Base-by-base conservation (phyloP, 257 asterid species). In the Leptodermis oblonga region DNA sequence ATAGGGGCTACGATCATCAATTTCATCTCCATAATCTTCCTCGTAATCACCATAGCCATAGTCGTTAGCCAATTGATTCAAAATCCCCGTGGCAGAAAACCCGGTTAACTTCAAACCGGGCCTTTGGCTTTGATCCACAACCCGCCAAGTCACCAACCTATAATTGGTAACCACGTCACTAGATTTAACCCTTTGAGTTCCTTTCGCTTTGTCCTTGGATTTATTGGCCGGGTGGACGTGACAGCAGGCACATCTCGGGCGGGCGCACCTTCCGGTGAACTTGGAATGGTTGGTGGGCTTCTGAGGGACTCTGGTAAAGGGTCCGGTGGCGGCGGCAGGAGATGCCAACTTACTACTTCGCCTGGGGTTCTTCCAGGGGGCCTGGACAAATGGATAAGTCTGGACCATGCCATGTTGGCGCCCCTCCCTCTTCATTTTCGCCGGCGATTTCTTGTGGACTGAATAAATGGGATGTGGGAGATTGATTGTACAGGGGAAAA, bases 211-310 rank as follows among this genome's bases (percentile, higher is more conserved):
- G 69, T 79, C 90, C 82, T 76, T 86, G 2, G 95, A 79, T 79
- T 90, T 92, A 2, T 68, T 39, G 7, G 84, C 85, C 1, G 93
- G 96, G 3, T 69, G 79, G 13, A 70, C 9, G 37, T 86, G 97
- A 75, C 97, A 89, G 22, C 52, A 73, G 11, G 39, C 33, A 58
- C 96, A 92, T 73, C 72, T 74, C 17, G 86, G 76, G 7, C 95
- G 86, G 65, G 84, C 87, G 42, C 96, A 90, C 76, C 82, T 88
- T 25, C 93, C 83, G 13, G 93, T 90, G 79, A 87, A 92, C 82
- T 92, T 88, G 75, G 98, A 92, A 77, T 87, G 97, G 83, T 87
- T 92, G 18, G 88, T 86, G 61, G 98, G 98, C 81, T 85, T 90
- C 60, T 82, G 12, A 11, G 95, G 46, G 65, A 79, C 90, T 76